Percentiles rank a stretch among this genome's conserved stretches.
These are phyloP conservation scores for Vanderwaltozyma tropicalis DNA, from an alignment of 805 yeast genomes.

Conservation along the genomic window DNA sequence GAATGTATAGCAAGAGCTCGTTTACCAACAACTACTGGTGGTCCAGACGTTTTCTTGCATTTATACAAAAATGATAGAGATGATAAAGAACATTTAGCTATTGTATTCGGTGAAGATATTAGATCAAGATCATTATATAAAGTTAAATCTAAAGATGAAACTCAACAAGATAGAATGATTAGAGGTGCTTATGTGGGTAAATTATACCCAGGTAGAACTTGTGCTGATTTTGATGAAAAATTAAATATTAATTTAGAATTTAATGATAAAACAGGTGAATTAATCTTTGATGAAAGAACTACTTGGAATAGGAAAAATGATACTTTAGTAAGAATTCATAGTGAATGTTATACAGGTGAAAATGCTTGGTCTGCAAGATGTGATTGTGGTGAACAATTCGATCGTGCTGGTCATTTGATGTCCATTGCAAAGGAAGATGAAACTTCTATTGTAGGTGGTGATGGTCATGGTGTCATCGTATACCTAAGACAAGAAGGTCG, in stretches of 20 bases:
- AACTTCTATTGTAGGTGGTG: conserved; percentile 37
- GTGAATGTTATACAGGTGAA: conserved; percentile 98
- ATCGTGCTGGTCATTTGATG: conserved; percentile 93
- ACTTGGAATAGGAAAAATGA: conserved; percentile 24
- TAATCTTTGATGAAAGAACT: conserved; percentile 8
- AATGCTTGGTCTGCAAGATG: conserved; percentile 99
- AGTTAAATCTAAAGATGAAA: conserved; percentile 46
- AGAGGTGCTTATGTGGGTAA: conserved; percentile 94
- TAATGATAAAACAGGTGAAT: conserved; percentile 30
- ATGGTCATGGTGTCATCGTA: conserved; percentile 88
- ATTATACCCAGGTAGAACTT: conserved; percentile 72
- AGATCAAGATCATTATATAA: conserved; percentile 65
- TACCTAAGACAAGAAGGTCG: conserved; percentile 96
- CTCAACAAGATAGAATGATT: conserved; percentile 93
- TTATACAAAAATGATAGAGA: conserved; percentile 79
- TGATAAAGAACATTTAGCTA: conserved; percentile 89
- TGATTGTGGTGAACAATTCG: conserved; percentile 98
- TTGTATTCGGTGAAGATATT: conserved; percentile 89
- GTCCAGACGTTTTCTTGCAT: conserved; percentile 89
- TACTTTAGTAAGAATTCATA: conserved; percentile 78
- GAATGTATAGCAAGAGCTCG: conserved; percentile 89
- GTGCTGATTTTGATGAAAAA: conserved; percentile 53
- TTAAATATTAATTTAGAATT: conserved; percentile 33
- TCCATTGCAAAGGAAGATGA: conserved; percentile 22
- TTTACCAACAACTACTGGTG: conserved; percentile 93